Percentiles rank a stretch among this genome's conserved stretches.
Conservation (phyloP, 176 grass and related monocot species). For the Musa schizocarpa region DNA sequence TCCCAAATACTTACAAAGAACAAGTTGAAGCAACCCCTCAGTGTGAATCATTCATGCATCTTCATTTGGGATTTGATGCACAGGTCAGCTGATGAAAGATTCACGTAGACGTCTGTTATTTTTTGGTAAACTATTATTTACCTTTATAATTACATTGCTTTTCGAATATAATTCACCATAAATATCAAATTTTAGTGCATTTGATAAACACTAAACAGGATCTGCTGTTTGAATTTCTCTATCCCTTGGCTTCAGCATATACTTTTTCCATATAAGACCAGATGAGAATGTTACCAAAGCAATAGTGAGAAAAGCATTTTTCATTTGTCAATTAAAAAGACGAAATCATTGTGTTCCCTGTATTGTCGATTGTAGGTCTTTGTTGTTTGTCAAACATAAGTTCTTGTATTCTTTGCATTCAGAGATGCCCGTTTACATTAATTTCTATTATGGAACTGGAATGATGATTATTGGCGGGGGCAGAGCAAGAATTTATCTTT, state of each 20-base stretch:
- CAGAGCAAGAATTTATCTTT: neutral
- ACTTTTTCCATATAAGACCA: too few species aligned
- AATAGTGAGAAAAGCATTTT: too few species aligned
- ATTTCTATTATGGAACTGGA: neutral
- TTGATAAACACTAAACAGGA: neutral
- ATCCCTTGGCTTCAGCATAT: too few species aligned
- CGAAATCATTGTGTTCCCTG: too few species aligned
- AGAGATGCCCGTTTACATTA: neutral
- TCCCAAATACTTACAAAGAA: slow-evolving; percentile 63
- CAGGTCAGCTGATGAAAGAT: slow-evolving; percentile 30
- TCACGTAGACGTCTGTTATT: neutral
- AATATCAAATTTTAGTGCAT: neutral
- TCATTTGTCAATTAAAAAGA: too few species aligned
- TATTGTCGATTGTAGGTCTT: too few species aligned
- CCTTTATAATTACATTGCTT: neutral
- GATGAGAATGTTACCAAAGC: too few species aligned
- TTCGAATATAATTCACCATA: neutral
- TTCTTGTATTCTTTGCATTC: too few species aligned
- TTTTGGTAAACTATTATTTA: neutral
- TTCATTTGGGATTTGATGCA: slow-evolving; percentile 78
- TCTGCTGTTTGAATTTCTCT: too few species aligned
- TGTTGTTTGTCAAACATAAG: too few species aligned
- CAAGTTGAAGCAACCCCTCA: slow-evolving; percentile 71
- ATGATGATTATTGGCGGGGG: neutral
- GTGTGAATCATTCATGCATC: slow-evolving; percentile 96